These are phyloP conservation scores for Diaporthe batatas DNA, from an alignment of 2,329 filamentous ascomycete genomes.

Conservation along the genomic window DNA sequence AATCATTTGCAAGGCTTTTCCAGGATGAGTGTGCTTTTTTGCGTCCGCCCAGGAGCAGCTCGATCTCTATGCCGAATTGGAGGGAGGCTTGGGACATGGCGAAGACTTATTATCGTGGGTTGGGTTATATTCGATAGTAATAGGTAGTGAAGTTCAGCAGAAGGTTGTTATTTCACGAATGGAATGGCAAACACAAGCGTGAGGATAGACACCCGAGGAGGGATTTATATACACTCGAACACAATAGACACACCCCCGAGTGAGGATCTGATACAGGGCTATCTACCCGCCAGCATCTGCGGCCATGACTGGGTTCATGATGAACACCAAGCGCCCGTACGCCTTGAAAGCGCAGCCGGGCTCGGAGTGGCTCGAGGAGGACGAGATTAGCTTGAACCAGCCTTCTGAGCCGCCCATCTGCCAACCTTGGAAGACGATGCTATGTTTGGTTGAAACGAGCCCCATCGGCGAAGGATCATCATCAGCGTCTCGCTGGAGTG, in stretches of 20 bases:
- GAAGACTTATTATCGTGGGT: not conserved
- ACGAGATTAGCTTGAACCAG: not conserved
- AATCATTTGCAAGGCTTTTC: conserved; percentile 52
- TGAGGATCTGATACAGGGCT: not conserved
- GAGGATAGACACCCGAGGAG: not conserved
- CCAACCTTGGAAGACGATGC: conserved; percentile 9
- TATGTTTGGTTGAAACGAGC: conserved; percentile 9
- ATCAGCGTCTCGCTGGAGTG: conserved; percentile 25
- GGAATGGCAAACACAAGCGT: not conserved
- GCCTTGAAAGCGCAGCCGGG: not conserved
- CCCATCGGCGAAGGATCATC: conserved; percentile 16
- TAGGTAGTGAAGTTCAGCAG: too few species aligned
- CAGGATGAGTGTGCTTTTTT: conserved; percentile 52
- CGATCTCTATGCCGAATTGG: conserved; percentile 55
- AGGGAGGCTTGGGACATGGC: conserved; percentile 37
- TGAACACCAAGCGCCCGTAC: not conserved
- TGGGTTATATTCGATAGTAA: too few species aligned
- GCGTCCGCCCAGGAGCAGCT: conserved; percentile 52
- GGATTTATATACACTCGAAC: not conserved
- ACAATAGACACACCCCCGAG: not conserved
- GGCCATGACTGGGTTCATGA: not conserved
- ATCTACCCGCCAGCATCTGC: not conserved
- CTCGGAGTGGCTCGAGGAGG: not conserved
- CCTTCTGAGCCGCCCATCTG: not conserved
- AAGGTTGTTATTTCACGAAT: not conserved